Conservation (phyloP, 2,329 filamentous ascomycete species). For the Diplocarpon rosae region DNA sequence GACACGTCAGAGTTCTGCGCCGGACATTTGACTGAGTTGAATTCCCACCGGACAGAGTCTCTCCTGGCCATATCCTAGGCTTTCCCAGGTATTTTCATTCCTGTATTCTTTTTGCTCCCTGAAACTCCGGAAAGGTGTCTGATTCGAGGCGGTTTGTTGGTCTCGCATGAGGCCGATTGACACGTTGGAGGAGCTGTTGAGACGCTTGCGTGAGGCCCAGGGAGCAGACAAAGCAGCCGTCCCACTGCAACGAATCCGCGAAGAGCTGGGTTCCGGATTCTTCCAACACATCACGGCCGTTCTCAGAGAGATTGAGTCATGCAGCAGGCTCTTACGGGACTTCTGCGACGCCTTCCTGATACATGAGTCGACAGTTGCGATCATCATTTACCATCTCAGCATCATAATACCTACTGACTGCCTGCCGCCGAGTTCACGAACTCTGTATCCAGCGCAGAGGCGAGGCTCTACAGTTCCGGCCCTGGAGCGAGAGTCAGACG, state of each 20-base stretch:
- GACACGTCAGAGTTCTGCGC: slow-evolving; percentile 25
- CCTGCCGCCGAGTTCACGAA: slow-evolving; percentile 42
- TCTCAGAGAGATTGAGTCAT: slow-evolving; percentile 27
- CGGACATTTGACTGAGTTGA: too few relatives aligned
- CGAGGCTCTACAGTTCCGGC: slow-evolving; percentile 38
- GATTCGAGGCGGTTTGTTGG: too few relatives aligned
- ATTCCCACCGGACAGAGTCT: too few relatives aligned
- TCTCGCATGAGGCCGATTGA: too few relatives aligned
- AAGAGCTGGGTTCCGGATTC: slow-evolving; percentile 32
- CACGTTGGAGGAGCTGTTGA: slow-evolving; percentile 28
- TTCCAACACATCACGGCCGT: slow-evolving; percentile 38
- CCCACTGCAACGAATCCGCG: slow-evolving; percentile 39
- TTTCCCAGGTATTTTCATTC: too few relatives aligned
- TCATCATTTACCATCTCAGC: slow-evolving; percentile 43
- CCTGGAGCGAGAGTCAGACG: slow-evolving; percentile 37
- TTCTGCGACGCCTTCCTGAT: slow-evolving; percentile 43
- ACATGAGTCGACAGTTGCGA: slow-evolving; percentile 37
- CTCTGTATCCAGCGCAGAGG: slow-evolving; percentile 40
- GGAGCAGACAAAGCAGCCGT: slow-evolving; percentile 37
- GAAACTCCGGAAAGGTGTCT: too few relatives aligned
- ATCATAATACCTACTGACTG: slow-evolving; percentile 36
- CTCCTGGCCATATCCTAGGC: too few relatives aligned
- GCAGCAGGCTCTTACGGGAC: slow-evolving; percentile 38
- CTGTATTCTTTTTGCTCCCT: too few relatives aligned
- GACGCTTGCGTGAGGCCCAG: slow-evolving; percentile 44